Percentiles rank a stretch among this genome's conserved stretches.
Evolutionary conservation across 2,329 filamentous ascomycete species (phyloP).

Genomic region (Graphilbum ipis-grandicollis): DNA sequence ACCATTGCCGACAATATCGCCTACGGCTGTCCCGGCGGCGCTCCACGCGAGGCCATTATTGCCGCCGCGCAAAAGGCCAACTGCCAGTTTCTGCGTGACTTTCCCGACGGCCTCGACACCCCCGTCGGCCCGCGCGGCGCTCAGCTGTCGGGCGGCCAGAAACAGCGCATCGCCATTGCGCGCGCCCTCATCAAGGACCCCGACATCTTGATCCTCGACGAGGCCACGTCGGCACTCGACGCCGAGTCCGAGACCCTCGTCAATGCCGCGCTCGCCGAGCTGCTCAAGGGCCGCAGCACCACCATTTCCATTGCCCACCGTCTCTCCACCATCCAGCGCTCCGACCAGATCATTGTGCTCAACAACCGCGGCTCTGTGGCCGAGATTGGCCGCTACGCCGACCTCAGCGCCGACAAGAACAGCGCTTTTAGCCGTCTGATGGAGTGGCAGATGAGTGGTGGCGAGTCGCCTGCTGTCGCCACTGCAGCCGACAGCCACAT

Average conservation of each 20-base stretch:
- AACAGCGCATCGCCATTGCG: slow-evolving; percentile 94
- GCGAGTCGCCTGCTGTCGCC: slow-evolving; percentile 31
- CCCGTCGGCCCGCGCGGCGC: slow-evolving; percentile 83
- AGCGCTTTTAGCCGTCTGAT: slow-evolving; percentile 91
- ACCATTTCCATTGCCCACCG: slow-evolving; percentile 97
- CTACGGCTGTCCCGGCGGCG: slow-evolving; percentile 65
- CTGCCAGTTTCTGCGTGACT: slow-evolving; percentile 91
- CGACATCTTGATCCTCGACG: slow-evolving; percentile 90
- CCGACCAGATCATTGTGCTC: slow-evolving; percentile 86
- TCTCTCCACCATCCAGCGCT: slow-evolving; percentile 88
- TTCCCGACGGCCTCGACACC: slow-evolving; percentile 89
- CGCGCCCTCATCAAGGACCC: slow-evolving; percentile 88
- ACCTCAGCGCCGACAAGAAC: slow-evolving; percentile 52
- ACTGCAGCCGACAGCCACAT: slow-evolving; percentile 21
- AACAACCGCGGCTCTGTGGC: slow-evolving; percentile 75
- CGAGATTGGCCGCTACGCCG: slow-evolving; percentile 70
- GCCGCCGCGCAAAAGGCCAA: slow-evolving; percentile 81
- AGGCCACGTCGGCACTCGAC: slow-evolving; percentile 88
- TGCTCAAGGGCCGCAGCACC: slow-evolving; percentile 78
- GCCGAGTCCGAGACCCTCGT: slow-evolving; percentile 95
- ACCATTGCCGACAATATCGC: slow-evolving; percentile 79
- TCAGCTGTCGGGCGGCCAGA: slow-evolving; percentile 89
- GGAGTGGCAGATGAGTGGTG: slow-evolving; percentile 96
- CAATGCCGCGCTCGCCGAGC: slow-evolving; percentile 67
- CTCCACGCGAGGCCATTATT: slow-evolving; percentile 65